Evolutionary conservation across 2,329 filamentous ascomycete genomes (phyloP).

Genomic region (Fusarium duplospermum): DNA sequence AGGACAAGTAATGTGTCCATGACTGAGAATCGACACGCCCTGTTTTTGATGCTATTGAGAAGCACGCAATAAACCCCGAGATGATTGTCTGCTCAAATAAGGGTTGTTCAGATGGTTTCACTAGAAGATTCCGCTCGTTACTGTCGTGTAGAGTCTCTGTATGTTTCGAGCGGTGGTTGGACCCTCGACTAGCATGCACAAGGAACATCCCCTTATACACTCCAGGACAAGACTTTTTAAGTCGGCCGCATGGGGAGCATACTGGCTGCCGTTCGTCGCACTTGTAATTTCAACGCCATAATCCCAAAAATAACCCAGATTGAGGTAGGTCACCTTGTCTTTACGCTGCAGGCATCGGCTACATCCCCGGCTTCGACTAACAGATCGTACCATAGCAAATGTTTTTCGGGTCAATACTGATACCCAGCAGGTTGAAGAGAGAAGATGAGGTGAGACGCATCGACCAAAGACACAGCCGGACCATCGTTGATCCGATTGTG

Average conservation of each 20-base stretch:
- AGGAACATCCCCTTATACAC: background rate
- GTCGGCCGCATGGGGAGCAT: background rate
- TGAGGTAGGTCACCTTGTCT: background rate
- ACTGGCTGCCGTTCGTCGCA: background rate
- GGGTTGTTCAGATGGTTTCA: background rate
- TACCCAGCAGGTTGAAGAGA: background rate
- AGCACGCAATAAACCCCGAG: background rate
- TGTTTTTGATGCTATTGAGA: background rate
- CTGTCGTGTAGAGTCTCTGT: rapidly evolving
- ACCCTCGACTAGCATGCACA: background rate
- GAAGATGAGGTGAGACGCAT: background rate
- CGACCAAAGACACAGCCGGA: background rate
- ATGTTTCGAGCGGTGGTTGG: background rate
- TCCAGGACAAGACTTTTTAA: background rate
- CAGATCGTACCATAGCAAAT: background rate
- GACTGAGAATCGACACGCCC: background rate
- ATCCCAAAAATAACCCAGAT: too few relatives aligned
- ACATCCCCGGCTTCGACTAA: background rate
- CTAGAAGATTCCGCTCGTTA: rapidly evolving
- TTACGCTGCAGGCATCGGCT: background rate
- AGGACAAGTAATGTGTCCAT: background rate
- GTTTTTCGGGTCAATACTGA: background rate
- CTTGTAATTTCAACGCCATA: background rate
- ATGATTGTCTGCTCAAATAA: background rate
- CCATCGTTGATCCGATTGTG: background rate